Evolutionary conservation across 2,329 filamentous ascomycete species (phyloP), one percentile per base, ranked within the genome.

Genomic region (Byssochlamys sp.): DNA sequence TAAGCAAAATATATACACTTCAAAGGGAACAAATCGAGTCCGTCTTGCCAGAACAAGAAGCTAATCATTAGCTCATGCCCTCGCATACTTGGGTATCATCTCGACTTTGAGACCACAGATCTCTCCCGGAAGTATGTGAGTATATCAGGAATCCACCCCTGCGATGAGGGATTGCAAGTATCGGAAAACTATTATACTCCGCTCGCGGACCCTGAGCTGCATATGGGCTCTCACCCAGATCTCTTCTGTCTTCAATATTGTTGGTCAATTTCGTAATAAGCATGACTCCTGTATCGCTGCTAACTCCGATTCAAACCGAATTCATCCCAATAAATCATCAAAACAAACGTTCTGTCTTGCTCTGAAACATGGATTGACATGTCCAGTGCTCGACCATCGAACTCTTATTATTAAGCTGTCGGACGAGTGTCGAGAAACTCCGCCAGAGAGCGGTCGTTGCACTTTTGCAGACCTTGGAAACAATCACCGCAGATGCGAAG

Each of bases 401-500:
- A 49, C 19, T 19, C 19, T 19, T 9, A 35, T 29, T 29, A 39
- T 50, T 27, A 35, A 26, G 4, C 3, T 4, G n/a, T 28, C 24
- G 24, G 33, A 5, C 53, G n/a, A 4, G 58, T 62, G 24, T 63
- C 59, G 63, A 75, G 66, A 45, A 75, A 57, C 57, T 69, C 66
- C 2, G 57, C 58, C 61, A 75, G 64, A 29, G 71, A 73, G 12
- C 71, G 66, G 53, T 65, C 58, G 45, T 65, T 63, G 51, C 62
- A 67, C 57, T 70, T 70, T 62, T 71, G 66, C 57, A 77, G 60
- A 14, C 50, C 56, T 52, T 70, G 63, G 55, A 66, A 66, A 58
- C 75, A 77, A 7, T 61, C 59, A 2, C 58, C 66, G 55, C 75
- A 77, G 45, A 77, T 67, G 4, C 75, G 68, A 61, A 77, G 58